A percentile compares a stretch with the other conserved stretches of the same genome.
phyloP scores from a whole-genome alignment of 768 basidiomycete species.

The Kwoniella sp. region DNA sequence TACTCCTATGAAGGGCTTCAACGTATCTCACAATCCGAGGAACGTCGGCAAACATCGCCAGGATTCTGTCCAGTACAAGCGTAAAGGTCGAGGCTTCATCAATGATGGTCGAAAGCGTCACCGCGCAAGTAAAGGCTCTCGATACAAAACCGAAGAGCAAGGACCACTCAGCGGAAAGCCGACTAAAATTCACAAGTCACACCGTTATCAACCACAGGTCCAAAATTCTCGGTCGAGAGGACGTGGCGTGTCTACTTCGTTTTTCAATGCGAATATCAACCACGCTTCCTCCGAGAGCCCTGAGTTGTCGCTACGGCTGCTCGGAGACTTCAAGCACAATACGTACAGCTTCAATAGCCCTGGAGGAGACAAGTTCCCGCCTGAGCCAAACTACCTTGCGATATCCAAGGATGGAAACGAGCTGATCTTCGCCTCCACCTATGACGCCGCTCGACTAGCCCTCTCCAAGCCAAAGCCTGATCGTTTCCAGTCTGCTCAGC shows the following conservation, averaged over 20 bases:
- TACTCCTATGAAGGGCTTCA: no score
- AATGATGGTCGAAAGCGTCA: background rate
- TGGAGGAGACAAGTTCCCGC: background rate
- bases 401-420: background rate
- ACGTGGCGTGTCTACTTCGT: no score
- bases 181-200: no score
- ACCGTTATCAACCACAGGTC: no score
- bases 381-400: conserved; percentile 8
- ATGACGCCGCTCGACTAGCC: background rate
- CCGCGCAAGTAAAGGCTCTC: background rate
- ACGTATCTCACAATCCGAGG: no score
- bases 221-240: no score
- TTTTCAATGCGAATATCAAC: no score
- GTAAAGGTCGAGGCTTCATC: background rate
- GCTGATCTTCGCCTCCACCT: conserved; percentile 6
- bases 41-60: no score
- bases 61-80: background rate
- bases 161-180: no score
- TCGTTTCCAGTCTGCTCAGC: background rate
- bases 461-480: background rate
- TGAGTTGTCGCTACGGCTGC: background rate
- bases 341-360: background rate
- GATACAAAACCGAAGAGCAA: no score
- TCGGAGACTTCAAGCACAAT: conserved; percentile 1
- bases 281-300: no score